These are phyloP conservation scores for Geotrichum histeridarum DNA, from an alignment of 1,139 yeast species.

Conservation along the genomic window DNA sequence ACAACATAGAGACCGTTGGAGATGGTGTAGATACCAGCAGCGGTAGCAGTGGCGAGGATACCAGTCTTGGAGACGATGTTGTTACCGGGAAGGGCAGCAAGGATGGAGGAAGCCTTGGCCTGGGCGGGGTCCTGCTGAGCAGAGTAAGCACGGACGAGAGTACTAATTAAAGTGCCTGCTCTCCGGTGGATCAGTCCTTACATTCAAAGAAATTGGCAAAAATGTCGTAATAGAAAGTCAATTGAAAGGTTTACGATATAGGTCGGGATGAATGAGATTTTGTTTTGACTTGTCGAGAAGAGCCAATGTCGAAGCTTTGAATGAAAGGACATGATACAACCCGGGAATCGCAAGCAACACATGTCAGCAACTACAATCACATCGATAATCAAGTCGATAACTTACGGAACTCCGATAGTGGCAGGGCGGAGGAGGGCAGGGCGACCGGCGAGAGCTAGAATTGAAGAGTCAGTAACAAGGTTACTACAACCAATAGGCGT, in stretches of 20 bases:
- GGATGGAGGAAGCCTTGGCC: conserved; percentile 82
- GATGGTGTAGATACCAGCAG: conserved; percentile 89
- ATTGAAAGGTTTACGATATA: not conserved
- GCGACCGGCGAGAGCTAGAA: conserved; percentile 19
- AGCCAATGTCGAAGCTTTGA: conserved; percentile 5
- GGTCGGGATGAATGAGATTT: not conserved
- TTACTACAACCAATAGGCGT: not conserved
- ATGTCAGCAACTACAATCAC: not conserved
- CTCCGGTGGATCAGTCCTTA: not conserved
- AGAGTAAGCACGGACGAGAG: conserved; percentile 35
- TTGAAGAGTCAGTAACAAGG: not conserved
- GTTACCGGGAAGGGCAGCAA: conserved; percentile 92
- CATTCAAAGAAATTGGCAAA: not conserved
- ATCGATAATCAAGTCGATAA: not conserved
- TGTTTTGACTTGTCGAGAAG: not conserved
- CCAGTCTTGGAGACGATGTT: conserved; percentile 87
- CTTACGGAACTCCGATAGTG: conserved; percentile 24
- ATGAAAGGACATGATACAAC: not conserved
- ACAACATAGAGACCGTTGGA: conserved; percentile 88
- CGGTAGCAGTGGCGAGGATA: conserved; percentile 88
- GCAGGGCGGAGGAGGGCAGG: conserved; percentile 26
- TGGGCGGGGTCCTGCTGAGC: conserved; percentile 61
- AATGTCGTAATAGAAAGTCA: not conserved
- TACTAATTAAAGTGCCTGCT: conserved; percentile 17
- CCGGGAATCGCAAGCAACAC: not conserved